Evolutionary conservation across 2,329 filamentous ascomycete genomes (phyloP).

Genomic region (Aspergillus carbonarius): DNA sequence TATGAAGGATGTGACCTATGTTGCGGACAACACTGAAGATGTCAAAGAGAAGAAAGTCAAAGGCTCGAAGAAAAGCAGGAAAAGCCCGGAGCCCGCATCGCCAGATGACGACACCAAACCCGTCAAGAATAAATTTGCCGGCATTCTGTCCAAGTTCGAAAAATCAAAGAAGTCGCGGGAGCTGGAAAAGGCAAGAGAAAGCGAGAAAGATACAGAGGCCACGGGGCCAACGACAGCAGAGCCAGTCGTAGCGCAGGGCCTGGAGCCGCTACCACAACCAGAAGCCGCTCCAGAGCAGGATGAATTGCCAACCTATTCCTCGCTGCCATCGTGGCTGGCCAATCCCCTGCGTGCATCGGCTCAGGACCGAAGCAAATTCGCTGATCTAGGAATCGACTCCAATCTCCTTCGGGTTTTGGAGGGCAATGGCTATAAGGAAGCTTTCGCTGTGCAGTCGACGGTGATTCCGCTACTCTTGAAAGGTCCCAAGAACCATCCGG

Average conservation of each 20-base stretch:
- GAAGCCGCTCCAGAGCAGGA: constrained; percentile 56
- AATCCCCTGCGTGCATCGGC: constrained; percentile 69
- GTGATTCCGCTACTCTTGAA: constrained; percentile 77
- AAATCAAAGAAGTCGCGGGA: constrained; percentile 30
- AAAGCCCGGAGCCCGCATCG: constrained; percentile 7
- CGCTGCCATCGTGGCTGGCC: constrained; percentile 77
- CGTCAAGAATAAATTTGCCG: constrained; percentile 35
- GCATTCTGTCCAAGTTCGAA: constrained; percentile 41
- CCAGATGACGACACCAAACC: constrained; percentile 24
- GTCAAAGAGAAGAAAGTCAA: constrained; percentile 17
- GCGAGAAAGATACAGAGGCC: constrained; percentile 13
- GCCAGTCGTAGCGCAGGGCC: constrained; percentile 50
- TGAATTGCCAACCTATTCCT: constrained; percentile 68
- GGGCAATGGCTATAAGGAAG: constrained; percentile 66
- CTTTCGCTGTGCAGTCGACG: constrained; percentile 77
- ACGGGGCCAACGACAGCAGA: constrained; percentile 20
- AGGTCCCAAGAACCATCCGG: constrained; percentile 59
- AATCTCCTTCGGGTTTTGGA: constrained; percentile 63
- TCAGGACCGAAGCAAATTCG: constrained; percentile 61
- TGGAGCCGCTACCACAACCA: constrained; percentile 78
- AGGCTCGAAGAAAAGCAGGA: constrained; percentile 7
- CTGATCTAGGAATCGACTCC: constrained; percentile 61
- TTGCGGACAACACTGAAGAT: constrained; percentile 10
- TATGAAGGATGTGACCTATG: constrained; percentile 19
- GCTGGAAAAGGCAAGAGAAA: constrained; percentile 11